Conservation (phyloP, 192 early-diverging fungal species). For the Phlyctochytrium planicorne region DNA sequence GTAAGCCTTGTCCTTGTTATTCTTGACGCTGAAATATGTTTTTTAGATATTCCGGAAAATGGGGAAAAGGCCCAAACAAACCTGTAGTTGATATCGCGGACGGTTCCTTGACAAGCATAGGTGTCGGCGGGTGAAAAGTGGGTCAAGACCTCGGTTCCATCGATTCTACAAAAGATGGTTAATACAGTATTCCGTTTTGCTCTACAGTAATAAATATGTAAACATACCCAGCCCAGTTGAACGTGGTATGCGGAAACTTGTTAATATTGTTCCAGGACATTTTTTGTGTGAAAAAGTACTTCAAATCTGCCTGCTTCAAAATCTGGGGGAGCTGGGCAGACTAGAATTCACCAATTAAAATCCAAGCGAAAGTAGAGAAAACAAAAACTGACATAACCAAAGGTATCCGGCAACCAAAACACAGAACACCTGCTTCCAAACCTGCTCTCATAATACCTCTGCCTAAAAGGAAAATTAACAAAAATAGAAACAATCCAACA, state of each 20-base stretch:
- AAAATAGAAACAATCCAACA: not conserved
- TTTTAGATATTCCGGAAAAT: not conserved
- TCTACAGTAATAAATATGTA: slow-evolving; percentile 9
- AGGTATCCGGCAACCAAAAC: slow-evolving; percentile 90
- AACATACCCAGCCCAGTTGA: slow-evolving; percentile 78
- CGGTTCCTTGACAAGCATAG: slow-evolving; percentile 64
- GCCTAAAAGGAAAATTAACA: slow-evolving; percentile 38
- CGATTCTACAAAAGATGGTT: slow-evolving; percentile 39
- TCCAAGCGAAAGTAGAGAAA: not conserved
- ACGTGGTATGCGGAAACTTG: slow-evolving; percentile 95
- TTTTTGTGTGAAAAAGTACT: slow-evolving; percentile 99
- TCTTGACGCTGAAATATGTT: slow-evolving; percentile 56
- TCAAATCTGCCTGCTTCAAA: slow-evolving; percentile 64
- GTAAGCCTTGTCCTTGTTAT: slow-evolving; percentile 86
- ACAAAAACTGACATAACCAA: slow-evolving; percentile 51
- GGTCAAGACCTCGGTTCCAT: slow-evolving; percentile 79
- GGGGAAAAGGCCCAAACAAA: not conserved
- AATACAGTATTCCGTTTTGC: too few species aligned
- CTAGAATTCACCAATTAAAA: slow-evolving; percentile 22
- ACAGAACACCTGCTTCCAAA: slow-evolving; percentile 54
- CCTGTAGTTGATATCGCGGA: slow-evolving; percentile 25
- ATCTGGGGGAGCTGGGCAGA: slow-evolving; percentile 83
- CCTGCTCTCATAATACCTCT: slow-evolving; percentile 77
- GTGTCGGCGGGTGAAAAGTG: slow-evolving; percentile 94
- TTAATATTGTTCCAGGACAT: slow-evolving; percentile 99